phyloP scores from a whole-genome alignment of 805 yeast genomes.

The Yarrowia osloensis region DNA sequence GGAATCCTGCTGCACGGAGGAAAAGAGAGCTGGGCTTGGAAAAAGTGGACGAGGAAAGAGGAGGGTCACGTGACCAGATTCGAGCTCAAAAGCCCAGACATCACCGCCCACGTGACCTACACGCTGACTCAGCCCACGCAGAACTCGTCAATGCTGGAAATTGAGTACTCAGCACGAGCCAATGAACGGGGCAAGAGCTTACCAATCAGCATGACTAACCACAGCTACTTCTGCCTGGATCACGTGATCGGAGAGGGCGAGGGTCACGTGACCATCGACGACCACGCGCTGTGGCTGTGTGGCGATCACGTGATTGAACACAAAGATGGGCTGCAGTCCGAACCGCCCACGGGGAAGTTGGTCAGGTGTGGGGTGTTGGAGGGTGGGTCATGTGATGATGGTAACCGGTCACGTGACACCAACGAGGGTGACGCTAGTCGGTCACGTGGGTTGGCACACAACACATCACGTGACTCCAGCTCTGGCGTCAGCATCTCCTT shows the following conservation, averaged over 20 bases:
- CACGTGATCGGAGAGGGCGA: background rate
- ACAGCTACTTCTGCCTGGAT: background rate
- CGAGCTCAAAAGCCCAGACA: background rate
- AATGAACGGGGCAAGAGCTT: background rate
- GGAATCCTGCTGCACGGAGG: slow-evolving; percentile 1
- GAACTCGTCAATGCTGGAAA: background rate
- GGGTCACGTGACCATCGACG: background rate
- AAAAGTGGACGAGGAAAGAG: background rate
- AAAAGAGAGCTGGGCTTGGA: background rate
- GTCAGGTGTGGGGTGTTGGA: background rate
- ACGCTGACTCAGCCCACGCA: background rate
- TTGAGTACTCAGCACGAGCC: background rate
- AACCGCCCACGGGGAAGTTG: background rate
- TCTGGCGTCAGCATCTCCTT: background rate
- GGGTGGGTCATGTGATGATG: too few species aligned
- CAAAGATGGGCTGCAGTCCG: background rate
- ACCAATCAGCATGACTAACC: background rate
- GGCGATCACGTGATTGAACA: slow-evolving; percentile 3
- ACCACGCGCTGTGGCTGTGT: background rate
- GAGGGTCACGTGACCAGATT: background rate
- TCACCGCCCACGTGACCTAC: slow-evolving; percentile 1
- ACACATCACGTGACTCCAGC: background rate
- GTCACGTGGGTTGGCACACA: background rate
- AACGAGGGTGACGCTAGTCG: too few species aligned
- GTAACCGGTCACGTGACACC: background rate